Evolutionary conservation across 2,329 filamentous ascomycete genomes (phyloP).

Genomic region (Leptographium procerum): DNA sequence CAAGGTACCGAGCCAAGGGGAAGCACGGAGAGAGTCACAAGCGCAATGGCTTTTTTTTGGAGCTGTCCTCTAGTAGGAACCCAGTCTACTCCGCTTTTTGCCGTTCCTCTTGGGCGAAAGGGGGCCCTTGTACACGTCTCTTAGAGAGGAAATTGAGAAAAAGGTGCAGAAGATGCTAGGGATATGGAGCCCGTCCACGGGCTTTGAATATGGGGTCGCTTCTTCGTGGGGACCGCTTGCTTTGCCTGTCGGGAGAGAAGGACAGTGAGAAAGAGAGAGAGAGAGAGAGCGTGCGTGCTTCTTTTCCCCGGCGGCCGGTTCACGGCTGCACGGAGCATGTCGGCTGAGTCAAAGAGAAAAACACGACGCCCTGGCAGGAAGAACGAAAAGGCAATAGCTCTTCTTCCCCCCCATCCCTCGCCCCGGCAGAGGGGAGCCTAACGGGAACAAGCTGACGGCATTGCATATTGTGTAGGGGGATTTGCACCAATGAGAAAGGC

Average conservation of each 20-base stretch:
- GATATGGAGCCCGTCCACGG: no score
- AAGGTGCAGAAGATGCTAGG: not conserved
- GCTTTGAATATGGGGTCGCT: no score
- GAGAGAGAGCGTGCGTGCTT: not conserved
- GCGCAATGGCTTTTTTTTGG: not conserved
- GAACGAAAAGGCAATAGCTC: no score
- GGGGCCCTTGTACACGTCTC: not conserved
- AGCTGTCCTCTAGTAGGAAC: not conserved
- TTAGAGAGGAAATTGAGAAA: not conserved
- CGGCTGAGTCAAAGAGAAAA: conserved; percentile 6
- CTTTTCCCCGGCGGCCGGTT: conserved; percentile 5
- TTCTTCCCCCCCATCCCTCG: not conserved
- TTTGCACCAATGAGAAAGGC: no score
- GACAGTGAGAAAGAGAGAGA: not conserved
- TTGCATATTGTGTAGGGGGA: no score
- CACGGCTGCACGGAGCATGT: conserved; percentile 12
- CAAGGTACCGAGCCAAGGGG: not conserved
- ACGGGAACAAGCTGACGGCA: no score
- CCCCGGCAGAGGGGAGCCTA: not conserved
- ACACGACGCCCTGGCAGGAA: not conserved
- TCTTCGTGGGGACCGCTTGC: not conserved
- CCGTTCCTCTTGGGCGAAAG: conserved; percentile 1
- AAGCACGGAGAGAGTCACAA: conserved; percentile 1
- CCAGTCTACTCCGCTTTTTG: conserved; percentile 2
- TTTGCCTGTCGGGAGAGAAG: not conserved